Percentiles rank a stretch among this genome's conserved stretches.
Conservation (phyloP, 2,329 filamentous ascomycete genomes). For the Fusarium compactum region DNA sequence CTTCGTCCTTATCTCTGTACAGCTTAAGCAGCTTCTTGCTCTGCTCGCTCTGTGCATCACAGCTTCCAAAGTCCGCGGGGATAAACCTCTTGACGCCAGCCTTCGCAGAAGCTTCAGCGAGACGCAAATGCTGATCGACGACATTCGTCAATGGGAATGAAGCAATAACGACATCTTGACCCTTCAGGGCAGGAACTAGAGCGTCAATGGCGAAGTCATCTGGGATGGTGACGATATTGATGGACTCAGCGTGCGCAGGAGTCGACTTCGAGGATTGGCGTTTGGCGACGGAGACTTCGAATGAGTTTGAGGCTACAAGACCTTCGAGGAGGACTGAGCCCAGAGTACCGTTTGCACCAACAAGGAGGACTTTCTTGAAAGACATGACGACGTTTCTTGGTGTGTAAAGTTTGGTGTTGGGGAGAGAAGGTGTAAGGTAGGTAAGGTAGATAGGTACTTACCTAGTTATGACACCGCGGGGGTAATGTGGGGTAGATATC, state of each 20-base stretch:
- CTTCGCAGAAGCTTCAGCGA: constrained; percentile 69
- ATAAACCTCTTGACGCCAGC: constrained; percentile 73
- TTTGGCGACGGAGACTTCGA: constrained; percentile 68
- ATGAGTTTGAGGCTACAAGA: constrained; percentile 52
- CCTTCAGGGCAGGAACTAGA: constrained; percentile 62
- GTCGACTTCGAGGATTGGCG: constrained; percentile 55
- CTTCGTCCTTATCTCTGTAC: constrained; percentile 52
- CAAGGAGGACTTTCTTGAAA: constrained; percentile 51
- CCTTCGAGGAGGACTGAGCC: constrained; percentile 55
- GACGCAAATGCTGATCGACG: constrained; percentile 58
- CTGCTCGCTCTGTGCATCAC: constrained; percentile 53
- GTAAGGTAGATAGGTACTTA: too few species aligned
- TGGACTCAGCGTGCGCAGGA: constrained; percentile 38
- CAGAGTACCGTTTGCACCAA: constrained; percentile 55
- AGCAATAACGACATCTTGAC: constrained; percentile 68
- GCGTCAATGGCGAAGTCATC: constrained; percentile 49
- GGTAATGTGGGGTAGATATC: constrained; percentile 24
- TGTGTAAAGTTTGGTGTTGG: neutral
- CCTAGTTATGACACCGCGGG: constrained; percentile 20
- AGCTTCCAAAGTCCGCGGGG: constrained; percentile 67
- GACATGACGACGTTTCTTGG: constrained; percentile 29
- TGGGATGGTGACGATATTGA: constrained; percentile 45
- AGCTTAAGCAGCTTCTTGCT: constrained; percentile 50
- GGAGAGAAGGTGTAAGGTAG: neutral
- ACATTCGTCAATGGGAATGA: constrained; percentile 56